phyloP scores from a whole-genome alignment of 139 green algal species.

The Ettlia oleoabundans region DNA sequence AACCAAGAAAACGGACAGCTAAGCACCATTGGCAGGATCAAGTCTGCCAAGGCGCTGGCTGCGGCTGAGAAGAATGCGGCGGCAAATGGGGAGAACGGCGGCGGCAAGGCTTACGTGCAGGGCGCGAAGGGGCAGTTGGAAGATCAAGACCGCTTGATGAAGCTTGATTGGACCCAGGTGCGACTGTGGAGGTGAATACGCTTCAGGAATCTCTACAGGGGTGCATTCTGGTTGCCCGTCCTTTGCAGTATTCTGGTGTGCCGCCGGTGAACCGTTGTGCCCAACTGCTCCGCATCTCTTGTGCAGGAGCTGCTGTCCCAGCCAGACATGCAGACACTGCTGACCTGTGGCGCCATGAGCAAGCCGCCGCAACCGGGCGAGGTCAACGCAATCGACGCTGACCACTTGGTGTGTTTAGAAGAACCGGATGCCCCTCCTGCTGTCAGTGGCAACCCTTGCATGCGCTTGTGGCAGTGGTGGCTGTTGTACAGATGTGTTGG shows the following conservation, averaged over 20 bases:
- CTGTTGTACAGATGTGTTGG: no score
- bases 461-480: no score
- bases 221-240: no score
- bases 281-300: background rate
- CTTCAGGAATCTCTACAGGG: background rate
- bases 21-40: background rate
- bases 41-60: background rate
- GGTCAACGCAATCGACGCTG: slow-evolving; percentile 24
- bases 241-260: no score
- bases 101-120: background rate
- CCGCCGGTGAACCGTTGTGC: no score
- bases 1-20: background rate
- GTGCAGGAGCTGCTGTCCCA: slow-evolving; percentile 17
- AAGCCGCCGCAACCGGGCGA: background rate
- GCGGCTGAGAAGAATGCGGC: background rate
- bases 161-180: slow-evolving; percentile 28
- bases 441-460: no score
- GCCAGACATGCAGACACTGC: slow-evolving; percentile 22
- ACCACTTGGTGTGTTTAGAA: slow-evolving; percentile 34
- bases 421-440: no score
- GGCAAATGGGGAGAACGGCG: background rate
- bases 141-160: slow-evolving; percentile 10
- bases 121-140: slow-evolving; percentile 16
- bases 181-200: background rate
- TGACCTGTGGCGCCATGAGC: slow-evolving; percentile 31